Evolutionary conservation across 1,284 basidiomycete genomes (phyloP).

Genomic region (Ustilago nuda): DNA sequence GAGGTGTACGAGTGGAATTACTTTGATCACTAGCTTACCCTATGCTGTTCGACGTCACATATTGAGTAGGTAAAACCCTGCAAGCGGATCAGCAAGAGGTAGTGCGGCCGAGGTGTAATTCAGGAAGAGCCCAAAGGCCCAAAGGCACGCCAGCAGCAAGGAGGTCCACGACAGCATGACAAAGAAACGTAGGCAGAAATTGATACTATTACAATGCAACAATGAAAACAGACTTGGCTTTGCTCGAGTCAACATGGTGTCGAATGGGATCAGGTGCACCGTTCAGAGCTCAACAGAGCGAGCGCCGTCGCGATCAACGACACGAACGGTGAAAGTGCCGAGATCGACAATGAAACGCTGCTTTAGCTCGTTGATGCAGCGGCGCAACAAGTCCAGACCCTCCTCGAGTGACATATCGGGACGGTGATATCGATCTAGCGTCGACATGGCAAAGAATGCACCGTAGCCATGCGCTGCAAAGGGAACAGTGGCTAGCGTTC

Average conservation of each 20-base stretch:
- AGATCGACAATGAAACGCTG: slow-evolving; percentile 81
- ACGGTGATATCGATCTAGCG: slow-evolving; percentile 83
- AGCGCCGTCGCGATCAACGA: slow-evolving; percentile 90
- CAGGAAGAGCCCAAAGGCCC: no score
- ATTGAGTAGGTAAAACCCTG: no score
- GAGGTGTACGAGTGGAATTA: no score
- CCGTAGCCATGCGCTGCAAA: slow-evolving; percentile 97
- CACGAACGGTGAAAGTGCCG: slow-evolving; percentile 84
- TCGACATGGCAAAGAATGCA: slow-evolving; percentile 89
- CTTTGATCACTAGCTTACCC: no score
- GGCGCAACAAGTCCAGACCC: slow-evolving; percentile 82
- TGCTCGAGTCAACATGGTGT: neutral
- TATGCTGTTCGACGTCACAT: no score
- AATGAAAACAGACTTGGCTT: no score
- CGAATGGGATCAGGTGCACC: neutral
- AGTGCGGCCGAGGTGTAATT: no score
- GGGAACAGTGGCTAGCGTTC: slow-evolving; percentile 86
- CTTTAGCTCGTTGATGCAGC: slow-evolving; percentile 88
- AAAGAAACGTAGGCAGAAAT: no score
- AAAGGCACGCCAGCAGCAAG: no score
- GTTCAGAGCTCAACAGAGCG: slow-evolving; percentile 74
- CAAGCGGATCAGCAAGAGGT: no score
- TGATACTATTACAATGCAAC: no score
- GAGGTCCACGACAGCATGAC: no score
- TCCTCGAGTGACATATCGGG: slow-evolving; percentile 85